These are phyloP conservation scores for Selaginella tamariscina DNA, from an alignment of 75 land plant species.

Conservation along the genomic window DNA sequence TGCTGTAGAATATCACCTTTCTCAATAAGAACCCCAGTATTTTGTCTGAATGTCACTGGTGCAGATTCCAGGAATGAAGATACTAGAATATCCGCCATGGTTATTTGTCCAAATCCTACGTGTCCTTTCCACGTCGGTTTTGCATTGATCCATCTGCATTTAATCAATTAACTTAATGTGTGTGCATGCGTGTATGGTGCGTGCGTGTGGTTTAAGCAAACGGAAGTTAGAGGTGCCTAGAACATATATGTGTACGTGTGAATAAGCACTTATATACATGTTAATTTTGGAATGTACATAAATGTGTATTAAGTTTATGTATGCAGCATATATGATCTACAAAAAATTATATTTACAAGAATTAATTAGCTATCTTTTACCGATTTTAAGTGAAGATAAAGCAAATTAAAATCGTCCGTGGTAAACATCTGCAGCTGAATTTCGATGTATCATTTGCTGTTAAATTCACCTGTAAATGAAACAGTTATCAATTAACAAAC, in stretches of 20 bases:
- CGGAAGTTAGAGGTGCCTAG: too few relatives aligned
- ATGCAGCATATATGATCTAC: too few relatives aligned
- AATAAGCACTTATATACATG: too few relatives aligned
- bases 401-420: constrained; percentile 69
- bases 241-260: too few relatives aligned
- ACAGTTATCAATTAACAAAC: constrained; percentile 2
- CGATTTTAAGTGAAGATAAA: constrained; percentile 59
- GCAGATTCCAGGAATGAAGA: constrained; percentile 28
- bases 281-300: too few relatives aligned
- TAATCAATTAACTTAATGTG: too few relatives aligned
- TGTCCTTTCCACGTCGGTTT: constrained; percentile 15
- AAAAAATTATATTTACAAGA: too few relatives aligned
- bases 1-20: constrained; percentile 37
- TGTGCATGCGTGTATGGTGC: too few relatives aligned
- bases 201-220: too few relatives aligned
- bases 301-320: too few relatives aligned
- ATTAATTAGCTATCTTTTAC: too few relatives aligned
- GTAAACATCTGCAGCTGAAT: constrained; percentile 57
- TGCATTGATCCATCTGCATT: constrained; percentile 29
- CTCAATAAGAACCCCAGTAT: constrained; percentile 16
- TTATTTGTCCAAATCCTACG: constrained; percentile 45
- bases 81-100: constrained; percentile 46
- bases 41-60: not conserved
- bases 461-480: constrained; percentile 43
- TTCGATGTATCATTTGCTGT: constrained; percentile 32